A percentile compares a stretch with the other conserved stretches of the same genome.
phyloP scores from a whole-genome alignment of 306 rosid species.

The Cicer yamashitae region DNA sequence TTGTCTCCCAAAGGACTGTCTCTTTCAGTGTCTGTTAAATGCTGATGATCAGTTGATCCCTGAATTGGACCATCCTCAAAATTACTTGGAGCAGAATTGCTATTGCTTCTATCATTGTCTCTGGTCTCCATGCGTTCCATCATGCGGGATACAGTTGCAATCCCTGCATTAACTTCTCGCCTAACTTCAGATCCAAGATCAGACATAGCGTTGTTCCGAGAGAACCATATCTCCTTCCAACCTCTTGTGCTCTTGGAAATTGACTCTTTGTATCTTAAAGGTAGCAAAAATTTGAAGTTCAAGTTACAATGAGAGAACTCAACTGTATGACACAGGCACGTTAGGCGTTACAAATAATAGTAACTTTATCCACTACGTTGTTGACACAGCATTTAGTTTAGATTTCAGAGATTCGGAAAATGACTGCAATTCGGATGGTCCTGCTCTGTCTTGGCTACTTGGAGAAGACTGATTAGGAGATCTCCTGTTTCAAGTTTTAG shows the following conservation, averaged over 20 bases:
- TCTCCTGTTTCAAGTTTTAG: constrained; percentile 52
- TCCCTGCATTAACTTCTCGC: constrained; percentile 84
- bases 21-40: constrained; percentile 55
- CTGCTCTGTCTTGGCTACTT: constrained; percentile 82
- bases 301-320: constrained; percentile 23
- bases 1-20: constrained; percentile 52
- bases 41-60: constrained; percentile 53
- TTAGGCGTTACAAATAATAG: constrained; percentile 14
- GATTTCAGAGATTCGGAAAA: constrained; percentile 88
- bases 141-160: constrained; percentile 86
- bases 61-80: constrained; percentile 55
- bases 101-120: constrained; percentile 58
- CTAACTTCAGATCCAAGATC: constrained; percentile 86
- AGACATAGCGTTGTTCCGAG: constrained; percentile 79
- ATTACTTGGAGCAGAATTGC: constrained; percentile 57
- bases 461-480: constrained; percentile 72
- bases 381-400: constrained; percentile 83
- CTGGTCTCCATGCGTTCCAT: constrained; percentile 90
- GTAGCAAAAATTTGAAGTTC: constrained; percentile 13
- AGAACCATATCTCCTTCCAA: constrained; percentile 94
- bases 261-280: constrained; percentile 87
- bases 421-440: constrained; percentile 93
- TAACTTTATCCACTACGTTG: constrained; percentile 56
- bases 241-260: constrained; percentile 93
- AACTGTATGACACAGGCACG: constrained; percentile 9